Conservation (phyloP, 2,329 filamentous ascomycete species). For the Venturia nashicola region DNA sequence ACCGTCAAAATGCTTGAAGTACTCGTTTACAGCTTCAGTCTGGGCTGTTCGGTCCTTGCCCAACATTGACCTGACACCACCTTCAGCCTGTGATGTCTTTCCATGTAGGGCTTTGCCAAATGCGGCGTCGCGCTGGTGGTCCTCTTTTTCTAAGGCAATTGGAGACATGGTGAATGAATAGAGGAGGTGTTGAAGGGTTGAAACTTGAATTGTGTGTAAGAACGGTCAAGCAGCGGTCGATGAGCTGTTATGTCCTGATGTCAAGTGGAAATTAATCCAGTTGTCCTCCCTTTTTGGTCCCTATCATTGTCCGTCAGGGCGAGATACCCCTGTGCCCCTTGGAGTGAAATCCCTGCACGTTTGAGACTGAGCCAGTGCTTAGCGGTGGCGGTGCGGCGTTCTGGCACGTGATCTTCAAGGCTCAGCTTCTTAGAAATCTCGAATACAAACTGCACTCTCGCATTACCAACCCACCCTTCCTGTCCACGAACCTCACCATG, state of each 20-base stretch:
- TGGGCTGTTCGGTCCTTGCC: slow-evolving; percentile 70
- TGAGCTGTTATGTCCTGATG: background rate
- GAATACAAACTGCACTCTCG: background rate
- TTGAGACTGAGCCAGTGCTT: background rate
- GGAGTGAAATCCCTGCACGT: background rate
- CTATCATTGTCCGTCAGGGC: background rate
- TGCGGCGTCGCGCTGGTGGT: slow-evolving; percentile 73
- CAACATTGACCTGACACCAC: slow-evolving; percentile 73
- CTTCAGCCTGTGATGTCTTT: slow-evolving; percentile 53
- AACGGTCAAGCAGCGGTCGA: background rate
- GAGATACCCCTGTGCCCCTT: background rate
- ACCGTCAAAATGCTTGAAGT: slow-evolving; percentile 96
- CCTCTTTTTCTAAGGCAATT: slow-evolving; percentile 58
- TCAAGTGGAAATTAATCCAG: background rate
- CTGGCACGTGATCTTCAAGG: background rate
- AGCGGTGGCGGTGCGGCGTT: background rate
- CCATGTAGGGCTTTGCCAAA: slow-evolving; percentile 87
- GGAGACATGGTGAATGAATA: slow-evolving; percentile 9
- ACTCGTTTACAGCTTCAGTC: slow-evolving; percentile 73
- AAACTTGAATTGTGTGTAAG: background rate
- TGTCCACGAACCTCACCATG: slow-evolving; percentile 27
- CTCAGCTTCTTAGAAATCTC: background rate
- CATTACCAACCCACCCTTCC: background rate
- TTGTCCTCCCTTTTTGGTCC: background rate
- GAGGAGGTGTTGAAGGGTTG: background rate